Conservation (phyloP, 2,329 filamentous ascomycete genomes). For the Neurospora sp. region DNA sequence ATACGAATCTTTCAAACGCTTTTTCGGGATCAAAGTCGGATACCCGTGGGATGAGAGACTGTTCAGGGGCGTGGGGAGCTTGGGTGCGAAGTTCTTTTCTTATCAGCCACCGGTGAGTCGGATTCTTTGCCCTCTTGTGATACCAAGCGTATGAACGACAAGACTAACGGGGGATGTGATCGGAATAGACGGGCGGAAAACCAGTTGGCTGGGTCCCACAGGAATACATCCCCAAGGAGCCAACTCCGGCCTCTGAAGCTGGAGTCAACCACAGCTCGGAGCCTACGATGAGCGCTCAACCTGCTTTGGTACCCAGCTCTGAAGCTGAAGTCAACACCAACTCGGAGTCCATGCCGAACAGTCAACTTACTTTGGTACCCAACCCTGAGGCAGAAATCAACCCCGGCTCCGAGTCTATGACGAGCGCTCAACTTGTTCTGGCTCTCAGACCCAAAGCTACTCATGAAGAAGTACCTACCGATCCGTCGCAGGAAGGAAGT, state of each 20-base stretch:
- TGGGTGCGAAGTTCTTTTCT: slow-evolving; percentile 26
- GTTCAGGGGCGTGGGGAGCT: slow-evolving; percentile 21
- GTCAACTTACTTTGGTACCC: neutral
- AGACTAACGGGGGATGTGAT: too few species aligned
- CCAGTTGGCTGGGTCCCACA: slow-evolving; percentile 18
- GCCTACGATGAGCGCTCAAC: neutral
- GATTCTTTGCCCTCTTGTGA: neutral
- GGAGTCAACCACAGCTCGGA: neutral
- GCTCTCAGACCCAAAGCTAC: too few species aligned
- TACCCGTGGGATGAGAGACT: slow-evolving; percentile 50
- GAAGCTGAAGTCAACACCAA: neutral
- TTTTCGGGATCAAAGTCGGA: slow-evolving; percentile 50
- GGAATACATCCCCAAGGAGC: slow-evolving; percentile 3
- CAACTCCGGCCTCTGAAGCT: neutral
- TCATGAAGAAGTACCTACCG: too few species aligned
- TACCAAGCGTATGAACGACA: too few species aligned
- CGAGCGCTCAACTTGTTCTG: too few species aligned
- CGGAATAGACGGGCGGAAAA: slow-evolving; percentile 16
- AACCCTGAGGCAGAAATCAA: too few species aligned
- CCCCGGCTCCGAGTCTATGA: too few species aligned
- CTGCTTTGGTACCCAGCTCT: neutral
- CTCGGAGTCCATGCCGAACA: neutral
- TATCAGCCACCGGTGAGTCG: slow-evolving; percentile 38
- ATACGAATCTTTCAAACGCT: slow-evolving; percentile 40
- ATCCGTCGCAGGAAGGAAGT: too few species aligned